A percentile compares a stretch with the other conserved stretches of the same genome.
Evolutionary conservation across 768 basidiomycete species (phyloP).

Genomic region (Boletus vermiculosoides): DNA sequence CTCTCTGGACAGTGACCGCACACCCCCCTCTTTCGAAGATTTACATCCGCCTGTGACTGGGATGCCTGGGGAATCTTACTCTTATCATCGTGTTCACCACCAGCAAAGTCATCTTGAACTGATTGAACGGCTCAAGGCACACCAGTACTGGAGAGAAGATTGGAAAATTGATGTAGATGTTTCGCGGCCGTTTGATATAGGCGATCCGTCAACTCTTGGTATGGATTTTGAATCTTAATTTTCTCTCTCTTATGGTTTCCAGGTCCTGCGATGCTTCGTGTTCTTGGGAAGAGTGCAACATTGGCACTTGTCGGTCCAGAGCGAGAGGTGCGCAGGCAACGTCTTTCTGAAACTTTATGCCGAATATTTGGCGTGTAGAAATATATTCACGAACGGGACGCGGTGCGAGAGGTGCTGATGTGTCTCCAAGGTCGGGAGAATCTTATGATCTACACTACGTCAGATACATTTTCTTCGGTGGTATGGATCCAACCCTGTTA

Average conservation of each 20-base stretch:
- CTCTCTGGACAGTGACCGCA: conserved; percentile 21
- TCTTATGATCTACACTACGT: conserved; percentile 45
- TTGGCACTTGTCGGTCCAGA: conserved; percentile 41
- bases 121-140: conserved; percentile 59
- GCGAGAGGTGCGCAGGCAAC: conserved; percentile 37
- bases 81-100: not conserved
- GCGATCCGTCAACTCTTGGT: conserved; percentile 76
- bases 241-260: not conserved
- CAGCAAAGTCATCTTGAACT: conserved; percentile 40
- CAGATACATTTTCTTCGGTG: conserved; percentile 35
- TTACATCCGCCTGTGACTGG: conserved; percentile 6
- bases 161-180: conserved; percentile 53
- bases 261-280: conserved; percentile 49
- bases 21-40: conserved; percentile 13
- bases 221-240: conserved; percentile 7
- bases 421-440: conserved; percentile 71
- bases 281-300: conserved; percentile 37
- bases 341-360: not conserved
- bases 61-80: not conserved
- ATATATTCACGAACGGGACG: conserved; percentile 73
- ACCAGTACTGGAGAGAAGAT: conserved; percentile 73
- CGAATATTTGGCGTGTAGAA: conserved; percentile 37
- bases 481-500: conserved; percentile 15
- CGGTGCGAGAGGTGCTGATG: conserved; percentile 75
- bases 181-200: conserved; percentile 53